Evolutionary conservation across 2,329 filamentous ascomycete genomes (phyloP), one percentile per base, ranked within the genome.

Genomic region (Alternaria arborescens): DNA sequence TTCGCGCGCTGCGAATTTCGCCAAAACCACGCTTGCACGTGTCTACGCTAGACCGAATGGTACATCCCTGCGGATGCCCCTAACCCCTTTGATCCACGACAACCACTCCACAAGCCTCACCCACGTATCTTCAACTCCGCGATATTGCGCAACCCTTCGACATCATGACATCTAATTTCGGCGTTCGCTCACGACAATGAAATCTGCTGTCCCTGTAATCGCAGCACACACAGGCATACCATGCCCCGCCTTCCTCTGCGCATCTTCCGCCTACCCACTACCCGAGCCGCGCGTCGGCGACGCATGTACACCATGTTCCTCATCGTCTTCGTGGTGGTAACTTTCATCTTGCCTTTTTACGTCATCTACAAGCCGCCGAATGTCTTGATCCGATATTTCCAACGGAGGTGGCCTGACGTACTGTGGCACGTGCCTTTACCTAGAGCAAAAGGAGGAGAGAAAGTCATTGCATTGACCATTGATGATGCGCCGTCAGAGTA

Each of bases 401-500:
- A 89, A 71, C 81, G 81, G 67, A 87, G 86, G 63, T 94, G 91
- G 85, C 91, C 92, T 1, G 89, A 93, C 70, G 90, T 96, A 4
- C 83, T 97, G 14, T 97, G 91, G 84, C 89, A 91, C 67, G 84
- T 91, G 28, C 77, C 82, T 0, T 84, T 85, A 1, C 70, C 80
- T 8, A 36, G 41, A 51, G 38, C 44, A 47, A n/a, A 42, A 40
- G 47, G 46, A 50, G n/a, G 8, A 5, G 80, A 86, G 48, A 91
- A 89, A 72, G 79, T 94, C 26, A 84, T 97, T 18, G 93, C 92
- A 0, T 83, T 97, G 40, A 97, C 92, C 1, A 90, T 97, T 71
- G 93, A 97, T 81, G 93, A 97, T 79, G 91, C 89, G 28, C 93
- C 93, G 0, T 94, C 91, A 2, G 79, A 85, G 43, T 84, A 91